Percentiles rank a stretch among this genome's conserved stretches.
phyloP scores from a whole-genome alignment of 139 green algal species.

The Coelastrella sp. region DNA sequence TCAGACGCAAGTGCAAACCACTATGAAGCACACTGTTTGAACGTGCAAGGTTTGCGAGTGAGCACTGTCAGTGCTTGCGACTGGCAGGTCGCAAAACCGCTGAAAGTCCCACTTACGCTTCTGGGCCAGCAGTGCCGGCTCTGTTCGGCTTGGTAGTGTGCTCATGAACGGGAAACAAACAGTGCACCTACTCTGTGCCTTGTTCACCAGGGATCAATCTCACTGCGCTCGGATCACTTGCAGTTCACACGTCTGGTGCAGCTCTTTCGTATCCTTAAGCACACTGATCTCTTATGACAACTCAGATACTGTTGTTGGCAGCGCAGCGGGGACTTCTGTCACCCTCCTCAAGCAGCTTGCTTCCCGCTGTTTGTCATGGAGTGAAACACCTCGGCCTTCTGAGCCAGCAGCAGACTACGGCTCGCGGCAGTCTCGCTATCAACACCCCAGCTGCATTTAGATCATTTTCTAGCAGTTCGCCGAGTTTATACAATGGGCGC shows the following conservation, averaged over 20 bases:
- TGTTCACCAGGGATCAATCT: background rate
- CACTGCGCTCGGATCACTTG: too few relatives aligned
- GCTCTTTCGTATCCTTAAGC: background rate
- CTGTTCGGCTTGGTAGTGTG: too few relatives aligned
- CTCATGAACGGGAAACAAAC: too few relatives aligned
- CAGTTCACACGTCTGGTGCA: too few relatives aligned
- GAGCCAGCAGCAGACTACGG: background rate
- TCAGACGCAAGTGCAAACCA: too few relatives aligned
- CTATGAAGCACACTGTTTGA: too few relatives aligned
- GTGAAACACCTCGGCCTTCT: background rate
- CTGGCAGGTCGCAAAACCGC: too few relatives aligned
- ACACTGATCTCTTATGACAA: background rate
- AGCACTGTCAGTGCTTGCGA: too few relatives aligned
- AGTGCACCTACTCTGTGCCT: background rate
- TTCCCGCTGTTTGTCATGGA: background rate
- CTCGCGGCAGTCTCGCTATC: background rate
- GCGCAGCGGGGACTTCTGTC: background rate
- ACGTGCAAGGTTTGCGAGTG: too few relatives aligned
- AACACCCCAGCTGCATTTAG: background rate
- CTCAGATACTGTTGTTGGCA: background rate
- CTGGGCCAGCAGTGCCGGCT: too few relatives aligned
- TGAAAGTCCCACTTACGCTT: too few relatives aligned
- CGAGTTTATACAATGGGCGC: slow-evolving; percentile 14
- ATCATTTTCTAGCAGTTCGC: background rate
- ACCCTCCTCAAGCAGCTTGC: background rate